These are phyloP conservation scores for Vaccinium darrowii DNA, from an alignment of 148 eudicot genomes.

Conservation along the genomic window DNA sequence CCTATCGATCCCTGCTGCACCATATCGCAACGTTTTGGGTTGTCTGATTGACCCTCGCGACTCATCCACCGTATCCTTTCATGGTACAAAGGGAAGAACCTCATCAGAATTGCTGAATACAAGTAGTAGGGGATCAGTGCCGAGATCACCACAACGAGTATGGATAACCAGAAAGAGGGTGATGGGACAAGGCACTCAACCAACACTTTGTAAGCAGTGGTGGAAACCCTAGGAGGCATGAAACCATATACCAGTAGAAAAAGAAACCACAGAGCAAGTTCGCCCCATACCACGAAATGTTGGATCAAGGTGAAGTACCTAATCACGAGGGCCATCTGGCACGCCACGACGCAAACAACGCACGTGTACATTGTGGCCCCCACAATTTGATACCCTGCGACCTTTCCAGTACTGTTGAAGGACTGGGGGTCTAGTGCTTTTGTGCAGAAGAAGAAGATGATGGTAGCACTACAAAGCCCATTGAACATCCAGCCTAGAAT, in stretches of 20 bases:
- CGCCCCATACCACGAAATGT: conserved; percentile 84
- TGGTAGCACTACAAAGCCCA: conserved; percentile 60
- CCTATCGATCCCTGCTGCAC: conserved; percentile 67
- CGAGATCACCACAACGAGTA: conserved; percentile 54
- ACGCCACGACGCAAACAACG: conserved; percentile 76
- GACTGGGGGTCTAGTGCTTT: conserved; percentile 51
- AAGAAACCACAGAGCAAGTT: conserved; percentile 66
- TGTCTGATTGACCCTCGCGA: conserved; percentile 54
- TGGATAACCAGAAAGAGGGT: conserved; percentile 58
- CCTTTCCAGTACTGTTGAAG: conserved; percentile 51
- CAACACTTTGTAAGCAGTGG: conserved; percentile 26
- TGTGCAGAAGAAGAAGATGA: conserved; percentile 73
- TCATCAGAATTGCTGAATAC: conserved; percentile 60
- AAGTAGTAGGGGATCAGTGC: conserved; percentile 65
- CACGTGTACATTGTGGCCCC: conserved; percentile 90
- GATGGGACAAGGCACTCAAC: conserved; percentile 65
- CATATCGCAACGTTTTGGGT: conserved; percentile 61
- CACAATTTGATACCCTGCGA: conserved; percentile 52
- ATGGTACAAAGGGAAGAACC: conserved; percentile 87
- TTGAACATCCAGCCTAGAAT: conserved; percentile 92
- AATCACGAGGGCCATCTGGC: conserved; percentile 81
- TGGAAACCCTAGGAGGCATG: conserved; percentile 48
- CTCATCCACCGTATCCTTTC: conserved; percentile 83
- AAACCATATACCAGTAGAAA: conserved; percentile 68
- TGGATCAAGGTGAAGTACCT: conserved; percentile 88